Conservation (phyloP, 805 yeast genomes). For the Vanderwaltozyma yarrowii region DNA sequence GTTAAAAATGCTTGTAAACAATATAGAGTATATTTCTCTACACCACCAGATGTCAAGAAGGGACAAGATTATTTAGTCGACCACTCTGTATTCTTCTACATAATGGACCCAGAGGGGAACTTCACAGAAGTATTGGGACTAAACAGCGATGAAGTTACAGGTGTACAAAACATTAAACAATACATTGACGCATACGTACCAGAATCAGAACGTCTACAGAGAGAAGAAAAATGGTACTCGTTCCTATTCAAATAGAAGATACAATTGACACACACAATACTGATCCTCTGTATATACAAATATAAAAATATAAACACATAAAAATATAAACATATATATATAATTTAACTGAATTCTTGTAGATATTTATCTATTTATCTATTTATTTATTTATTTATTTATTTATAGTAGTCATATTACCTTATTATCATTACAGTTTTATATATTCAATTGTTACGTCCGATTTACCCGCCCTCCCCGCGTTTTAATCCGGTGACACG, state of each 20-base stretch:
- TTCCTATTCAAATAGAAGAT: conserved; percentile 18
- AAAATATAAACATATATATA: too few species aligned
- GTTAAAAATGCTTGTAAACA: conserved; percentile 79
- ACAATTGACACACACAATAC: too few species aligned
- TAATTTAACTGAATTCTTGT: too few species aligned
- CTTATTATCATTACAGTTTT: too few species aligned
- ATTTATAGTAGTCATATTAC: too few species aligned
- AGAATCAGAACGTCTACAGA: conserved; percentile 51
- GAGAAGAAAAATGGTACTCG: conserved; percentile 47
- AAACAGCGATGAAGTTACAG: conserved; percentile 71
- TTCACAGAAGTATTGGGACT: conserved; percentile 92
- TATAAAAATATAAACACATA: too few species aligned
- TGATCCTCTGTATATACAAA: too few species aligned
- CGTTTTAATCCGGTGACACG: too few species aligned
- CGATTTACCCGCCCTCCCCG: too few species aligned
- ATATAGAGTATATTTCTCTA: conserved; percentile 92
- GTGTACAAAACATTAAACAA: conserved; percentile 63
- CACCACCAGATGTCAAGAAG: conserved; percentile 87
- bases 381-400: too few species aligned
- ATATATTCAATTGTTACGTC: too few species aligned
- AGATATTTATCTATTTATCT: too few species aligned
- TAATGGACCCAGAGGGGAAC: conserved; percentile 98
- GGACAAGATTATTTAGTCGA: conserved; percentile 96
- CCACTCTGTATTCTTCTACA: conserved; percentile 91
- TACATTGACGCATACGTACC: conserved; percentile 73